Evolutionary conservation across 2,329 filamentous ascomycete species (phyloP).

Genomic region (Colletotrichum horii): DNA sequence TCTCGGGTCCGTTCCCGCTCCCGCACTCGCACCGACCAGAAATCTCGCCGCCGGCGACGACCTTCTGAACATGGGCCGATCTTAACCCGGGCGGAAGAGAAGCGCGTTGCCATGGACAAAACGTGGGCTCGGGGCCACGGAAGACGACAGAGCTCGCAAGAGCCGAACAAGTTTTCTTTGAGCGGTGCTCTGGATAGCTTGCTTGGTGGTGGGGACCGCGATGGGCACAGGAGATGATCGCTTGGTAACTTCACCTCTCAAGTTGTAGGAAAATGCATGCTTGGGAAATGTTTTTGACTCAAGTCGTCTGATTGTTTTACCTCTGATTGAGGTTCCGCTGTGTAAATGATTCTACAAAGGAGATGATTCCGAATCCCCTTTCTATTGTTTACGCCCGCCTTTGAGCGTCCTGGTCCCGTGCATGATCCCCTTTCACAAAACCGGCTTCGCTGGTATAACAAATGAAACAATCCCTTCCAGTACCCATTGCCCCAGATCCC

Average conservation of each 20-base stretch:
- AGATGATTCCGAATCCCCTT: neutral
- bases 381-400: neutral
- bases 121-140: neutral
- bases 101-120: neutral
- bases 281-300: neutral
- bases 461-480: neutral
- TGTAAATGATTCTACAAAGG: neutral
- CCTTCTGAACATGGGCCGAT: neutral
- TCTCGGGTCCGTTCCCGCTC: neutral
- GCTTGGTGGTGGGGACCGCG: neutral
- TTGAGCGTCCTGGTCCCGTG: neutral
- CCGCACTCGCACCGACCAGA: neutral
- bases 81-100: neutral
- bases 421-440: neutral
- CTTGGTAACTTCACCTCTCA: neutral
- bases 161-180: neutral
- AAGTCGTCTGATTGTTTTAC: neutral
- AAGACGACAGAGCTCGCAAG: neutral
- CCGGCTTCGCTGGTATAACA: neutral
- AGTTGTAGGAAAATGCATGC: neutral
- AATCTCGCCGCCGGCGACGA: neutral
- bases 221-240: neutral
- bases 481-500: neutral
- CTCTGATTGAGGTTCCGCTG: neutral
- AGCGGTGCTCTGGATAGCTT: neutral